Evolutionary conservation across 2,329 filamentous ascomycete genomes (phyloP).

Genomic region (Dendryphion nanum): DNA sequence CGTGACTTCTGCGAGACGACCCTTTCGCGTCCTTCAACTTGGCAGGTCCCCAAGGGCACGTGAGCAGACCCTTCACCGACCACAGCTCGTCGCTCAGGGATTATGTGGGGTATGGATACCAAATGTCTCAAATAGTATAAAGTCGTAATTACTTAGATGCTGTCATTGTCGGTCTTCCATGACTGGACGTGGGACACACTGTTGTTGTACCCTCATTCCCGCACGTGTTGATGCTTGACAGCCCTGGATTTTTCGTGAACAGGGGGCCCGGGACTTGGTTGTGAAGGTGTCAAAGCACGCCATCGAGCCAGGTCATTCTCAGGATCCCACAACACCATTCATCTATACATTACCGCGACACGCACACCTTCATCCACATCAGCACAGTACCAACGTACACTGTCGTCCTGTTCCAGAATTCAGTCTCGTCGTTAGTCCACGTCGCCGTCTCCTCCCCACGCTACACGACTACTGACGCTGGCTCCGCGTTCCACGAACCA

Average conservation of each 20-base stretch:
- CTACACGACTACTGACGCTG: neutral
- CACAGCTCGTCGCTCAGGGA: no score
- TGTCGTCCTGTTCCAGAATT: neutral
- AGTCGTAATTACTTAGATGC: no score
- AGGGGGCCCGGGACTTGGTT: neutral
- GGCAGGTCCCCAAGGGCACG: no score
- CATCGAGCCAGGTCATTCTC: no score
- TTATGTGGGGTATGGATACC: no score
- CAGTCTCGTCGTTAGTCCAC: neutral
- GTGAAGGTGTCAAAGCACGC: neutral
- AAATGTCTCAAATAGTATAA: no score
- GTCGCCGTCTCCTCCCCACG: neutral
- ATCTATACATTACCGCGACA: neutral
- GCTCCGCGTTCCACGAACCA: neutral
- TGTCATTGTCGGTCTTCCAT: neutral
- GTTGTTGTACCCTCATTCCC: no score
- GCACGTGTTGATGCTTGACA: neutral
- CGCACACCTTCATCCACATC: neutral
- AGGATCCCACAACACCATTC: neutral
- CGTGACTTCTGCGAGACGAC: no score
- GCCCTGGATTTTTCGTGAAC: neutral
- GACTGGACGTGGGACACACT: neutral
- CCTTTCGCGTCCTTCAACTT: no score
- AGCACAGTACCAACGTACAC: neutral
- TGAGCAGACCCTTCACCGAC: no score